These are phyloP conservation scores for Juglanconis juglandina DNA, from an alignment of 2,329 filamentous ascomycete species.

Conservation along the genomic window DNA sequence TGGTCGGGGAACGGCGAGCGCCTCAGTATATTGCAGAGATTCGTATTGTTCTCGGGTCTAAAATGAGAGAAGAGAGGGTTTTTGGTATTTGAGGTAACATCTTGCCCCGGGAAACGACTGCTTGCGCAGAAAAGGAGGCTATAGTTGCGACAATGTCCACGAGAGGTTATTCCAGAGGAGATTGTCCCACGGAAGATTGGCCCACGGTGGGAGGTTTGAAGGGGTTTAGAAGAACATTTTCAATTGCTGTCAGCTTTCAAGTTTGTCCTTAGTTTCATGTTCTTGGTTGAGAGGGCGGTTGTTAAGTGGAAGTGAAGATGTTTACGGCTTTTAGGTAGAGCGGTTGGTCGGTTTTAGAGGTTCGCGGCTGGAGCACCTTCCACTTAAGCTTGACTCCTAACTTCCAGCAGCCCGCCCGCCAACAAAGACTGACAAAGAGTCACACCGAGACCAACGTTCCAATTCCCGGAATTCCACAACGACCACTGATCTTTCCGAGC, in stretches of 20 bases:
- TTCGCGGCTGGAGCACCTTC: no score
- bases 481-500: no score
- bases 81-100: conserved; percentile 38
- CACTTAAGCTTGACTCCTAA: no score
- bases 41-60: conserved; percentile 17
- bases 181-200: no score
- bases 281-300: no score
- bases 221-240: conserved; percentile 8
- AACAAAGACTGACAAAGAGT: conserved; percentile 3
- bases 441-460: not conserved
- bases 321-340: no score
- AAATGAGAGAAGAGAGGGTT: not conserved
- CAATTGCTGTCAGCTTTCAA: no score
- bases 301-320: no score
- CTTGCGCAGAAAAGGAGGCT: conserved; percentile 4
- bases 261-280: no score
- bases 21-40: conserved; percentile 13
- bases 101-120: conserved; percentile 24
- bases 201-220: not conserved
- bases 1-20: not conserved
- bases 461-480: no score
- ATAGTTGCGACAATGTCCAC: conserved; percentile 1
- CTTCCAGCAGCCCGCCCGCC: not conserved
- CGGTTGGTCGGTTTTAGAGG: no score
- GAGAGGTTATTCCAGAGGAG: no score